phyloP scores from a whole-genome alignment of 805 yeast genomes.

The Wickerhamiella shivajii region DNA sequence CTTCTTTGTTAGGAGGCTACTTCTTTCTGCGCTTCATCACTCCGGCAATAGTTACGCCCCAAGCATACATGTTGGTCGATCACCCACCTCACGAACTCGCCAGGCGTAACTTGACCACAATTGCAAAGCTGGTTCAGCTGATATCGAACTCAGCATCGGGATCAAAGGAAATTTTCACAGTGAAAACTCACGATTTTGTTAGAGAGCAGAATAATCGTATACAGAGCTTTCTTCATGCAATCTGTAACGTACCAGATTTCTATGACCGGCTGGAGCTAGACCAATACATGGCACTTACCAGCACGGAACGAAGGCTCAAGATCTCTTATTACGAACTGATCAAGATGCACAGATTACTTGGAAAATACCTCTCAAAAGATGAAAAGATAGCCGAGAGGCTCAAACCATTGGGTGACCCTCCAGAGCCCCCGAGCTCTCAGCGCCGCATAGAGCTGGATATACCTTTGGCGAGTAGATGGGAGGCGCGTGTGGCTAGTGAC shows the following conservation, averaged over 20 bases:
- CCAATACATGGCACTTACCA: conserved; percentile 26
- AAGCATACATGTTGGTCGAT: conserved; percentile 32
- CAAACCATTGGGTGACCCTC: conserved; percentile 22
- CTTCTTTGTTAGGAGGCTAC: conserved; percentile 59
- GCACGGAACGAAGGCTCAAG: conserved; percentile 22
- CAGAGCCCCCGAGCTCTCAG: conserved; percentile 19
- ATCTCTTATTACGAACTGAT: conserved; percentile 25
- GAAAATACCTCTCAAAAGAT: conserved; percentile 18
- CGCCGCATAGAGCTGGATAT: conserved; percentile 22
- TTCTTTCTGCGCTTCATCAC: conserved; percentile 67
- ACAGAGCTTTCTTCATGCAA: conserved; percentile 22
- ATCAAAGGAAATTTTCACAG: conserved; percentile 34
- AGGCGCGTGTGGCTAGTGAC: conserved; percentile 20
- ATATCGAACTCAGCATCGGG: conserved; percentile 71
- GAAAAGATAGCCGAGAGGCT: conserved; percentile 15
- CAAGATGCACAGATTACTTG: conserved; percentile 25
- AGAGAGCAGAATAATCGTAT: conserved; percentile 21
- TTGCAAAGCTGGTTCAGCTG: conserved; percentile 74
- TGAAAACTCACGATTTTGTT: conserved; percentile 18
- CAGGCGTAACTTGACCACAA: conserved; percentile 54
- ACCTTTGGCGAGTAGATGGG: conserved; percentile 24
- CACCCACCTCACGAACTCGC: conserved; percentile 27
- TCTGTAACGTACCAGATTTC: conserved; percentile 29
- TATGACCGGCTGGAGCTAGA: conserved; percentile 28
- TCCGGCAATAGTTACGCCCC: conserved; percentile 87